phyloP scores from a whole-genome alignment of 805 yeast genomes.

The Cyberlindnera mrakii region DNA sequence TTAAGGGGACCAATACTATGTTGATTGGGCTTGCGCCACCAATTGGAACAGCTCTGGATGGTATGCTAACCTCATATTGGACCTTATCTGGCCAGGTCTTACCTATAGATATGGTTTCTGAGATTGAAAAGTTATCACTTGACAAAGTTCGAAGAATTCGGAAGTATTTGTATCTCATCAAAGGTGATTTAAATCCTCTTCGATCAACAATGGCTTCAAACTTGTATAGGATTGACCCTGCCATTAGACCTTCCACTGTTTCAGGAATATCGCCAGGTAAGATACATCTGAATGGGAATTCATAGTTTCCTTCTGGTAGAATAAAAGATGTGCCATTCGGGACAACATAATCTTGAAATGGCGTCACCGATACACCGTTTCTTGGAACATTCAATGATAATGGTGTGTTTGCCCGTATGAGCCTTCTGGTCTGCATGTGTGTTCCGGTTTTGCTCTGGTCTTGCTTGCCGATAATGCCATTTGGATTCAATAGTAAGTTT shows the following conservation, averaged over 20 bases:
- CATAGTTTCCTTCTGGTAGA: conserved; percentile 70
- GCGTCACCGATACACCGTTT: conserved; percentile 28
- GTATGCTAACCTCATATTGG: conserved; percentile 80
- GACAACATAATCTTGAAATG: conserved; percentile 22
- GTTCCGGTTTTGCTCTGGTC: neutral
- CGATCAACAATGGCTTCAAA: conserved; percentile 76
- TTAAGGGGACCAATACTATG: conserved; percentile 67
- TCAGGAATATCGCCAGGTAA: conserved; percentile 78
- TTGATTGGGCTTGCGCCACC: conserved; percentile 71
- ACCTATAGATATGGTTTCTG: conserved; percentile 86
- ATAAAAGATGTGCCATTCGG: conserved; percentile 28
- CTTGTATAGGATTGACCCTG: conserved; percentile 67
- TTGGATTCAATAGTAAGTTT: conserved; percentile 32
- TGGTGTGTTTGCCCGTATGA: conserved; percentile 20
- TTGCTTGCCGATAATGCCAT: conserved; percentile 20
- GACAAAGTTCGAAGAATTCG: conserved; percentile 80
- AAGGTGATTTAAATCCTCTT: conserved; percentile 40
- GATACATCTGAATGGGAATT: conserved; percentile 77
- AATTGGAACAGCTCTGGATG: conserved; percentile 80
- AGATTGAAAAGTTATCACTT: conserved; percentile 60
- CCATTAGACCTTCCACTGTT: conserved; percentile 81
- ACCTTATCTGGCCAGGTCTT: conserved; percentile 87
- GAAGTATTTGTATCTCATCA: conserved; percentile 49
- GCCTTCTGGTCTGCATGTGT: conserved; percentile 7
- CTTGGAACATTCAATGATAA: conserved; percentile 22